These are phyloP conservation scores for Closterium sp. DNA, from an alignment of 139 green algal genomes.

Conservation along the genomic window DNA sequence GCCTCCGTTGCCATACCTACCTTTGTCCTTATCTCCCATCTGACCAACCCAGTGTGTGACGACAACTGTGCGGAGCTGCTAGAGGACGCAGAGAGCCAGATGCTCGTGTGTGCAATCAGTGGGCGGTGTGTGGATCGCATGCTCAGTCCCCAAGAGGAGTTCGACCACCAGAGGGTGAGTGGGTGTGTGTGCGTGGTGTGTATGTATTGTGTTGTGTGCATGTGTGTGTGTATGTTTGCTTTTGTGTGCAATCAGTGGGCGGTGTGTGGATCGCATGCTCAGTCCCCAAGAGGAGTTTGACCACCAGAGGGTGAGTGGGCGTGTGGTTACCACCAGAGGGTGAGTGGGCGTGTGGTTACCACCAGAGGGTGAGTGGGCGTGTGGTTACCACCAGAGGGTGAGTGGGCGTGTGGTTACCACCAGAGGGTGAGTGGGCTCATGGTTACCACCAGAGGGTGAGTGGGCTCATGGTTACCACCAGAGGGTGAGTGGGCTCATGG, in stretches of 20 bases:
- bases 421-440: no score
- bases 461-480: no score
- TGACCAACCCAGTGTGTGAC: conserved; percentile 37
- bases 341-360: no score
- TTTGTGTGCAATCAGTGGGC: neutral
- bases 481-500: no score
- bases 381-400: no score
- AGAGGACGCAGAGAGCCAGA: conserved; percentile 28
- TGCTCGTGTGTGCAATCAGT: conserved; percentile 47
- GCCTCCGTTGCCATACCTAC: neutral
- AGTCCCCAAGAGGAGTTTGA: conserved; percentile 37
- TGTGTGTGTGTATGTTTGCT: neutral
- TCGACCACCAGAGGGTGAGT: conserved; percentile 19
- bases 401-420: no score
- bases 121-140: conserved; percentile 48
- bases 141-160: conserved; percentile 40
- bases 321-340: no score
- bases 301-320: neutral
- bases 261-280: conserved; percentile 45
- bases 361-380: no score
- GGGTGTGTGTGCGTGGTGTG: no score
- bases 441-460: neutral
- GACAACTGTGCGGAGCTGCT: conserved; percentile 43
- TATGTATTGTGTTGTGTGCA: no score
- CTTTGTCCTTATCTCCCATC: neutral